Conservation (phyloP, 2,329 filamentous ascomycete genomes). For the Exophiala sp. region DNA sequence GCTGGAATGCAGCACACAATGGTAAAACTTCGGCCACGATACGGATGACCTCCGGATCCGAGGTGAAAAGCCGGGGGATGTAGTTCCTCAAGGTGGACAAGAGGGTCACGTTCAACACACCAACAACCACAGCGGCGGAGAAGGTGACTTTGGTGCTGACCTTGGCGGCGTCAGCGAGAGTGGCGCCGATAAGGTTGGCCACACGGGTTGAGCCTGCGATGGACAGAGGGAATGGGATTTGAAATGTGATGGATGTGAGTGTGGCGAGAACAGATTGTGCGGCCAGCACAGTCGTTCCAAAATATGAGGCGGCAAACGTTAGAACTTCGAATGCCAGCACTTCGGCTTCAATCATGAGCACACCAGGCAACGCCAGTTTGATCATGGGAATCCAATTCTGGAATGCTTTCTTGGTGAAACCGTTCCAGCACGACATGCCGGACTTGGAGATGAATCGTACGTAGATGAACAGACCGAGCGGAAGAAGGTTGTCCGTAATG, state of each 20-base stretch:
- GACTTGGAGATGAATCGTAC: slow-evolving; percentile 60
- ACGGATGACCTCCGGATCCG: slow-evolving; percentile 64
- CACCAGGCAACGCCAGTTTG: slow-evolving; percentile 77
- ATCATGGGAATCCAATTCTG: slow-evolving; percentile 82
- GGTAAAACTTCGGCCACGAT: slow-evolving; percentile 70
- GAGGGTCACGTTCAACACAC: slow-evolving; percentile 71
- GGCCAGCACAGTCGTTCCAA: slow-evolving; percentile 75
- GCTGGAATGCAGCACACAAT: slow-evolving; percentile 80
- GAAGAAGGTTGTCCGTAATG: slow-evolving; percentile 71
- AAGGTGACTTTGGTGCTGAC: slow-evolving; percentile 76
- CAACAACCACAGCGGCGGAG: slow-evolving; percentile 64
- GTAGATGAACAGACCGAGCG: slow-evolving; percentile 69
- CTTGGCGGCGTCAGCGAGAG: slow-evolving; percentile 74
- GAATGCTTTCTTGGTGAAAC: slow-evolving; percentile 67
- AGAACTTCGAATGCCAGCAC: slow-evolving; percentile 90
- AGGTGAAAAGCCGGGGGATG: slow-evolving; percentile 76
- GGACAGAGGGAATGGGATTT: slow-evolving; percentile 86
- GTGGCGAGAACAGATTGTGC: slow-evolving; percentile 84
- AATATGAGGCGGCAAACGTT: slow-evolving; percentile 75
- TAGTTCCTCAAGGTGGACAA: slow-evolving; percentile 66
- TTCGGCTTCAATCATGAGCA: slow-evolving; percentile 92
- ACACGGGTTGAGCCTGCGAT: slow-evolving; percentile 86
- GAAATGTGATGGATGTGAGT: slow-evolving; percentile 75
- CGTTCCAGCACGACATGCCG: slow-evolving; percentile 73
- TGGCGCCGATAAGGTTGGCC: slow-evolving; percentile 87